Evolutionary conservation across 1,284 basidiomycete species (phyloP), one percentile per base, ranked within the genome.

Genomic region (Boletellus deceptivus): DNA sequence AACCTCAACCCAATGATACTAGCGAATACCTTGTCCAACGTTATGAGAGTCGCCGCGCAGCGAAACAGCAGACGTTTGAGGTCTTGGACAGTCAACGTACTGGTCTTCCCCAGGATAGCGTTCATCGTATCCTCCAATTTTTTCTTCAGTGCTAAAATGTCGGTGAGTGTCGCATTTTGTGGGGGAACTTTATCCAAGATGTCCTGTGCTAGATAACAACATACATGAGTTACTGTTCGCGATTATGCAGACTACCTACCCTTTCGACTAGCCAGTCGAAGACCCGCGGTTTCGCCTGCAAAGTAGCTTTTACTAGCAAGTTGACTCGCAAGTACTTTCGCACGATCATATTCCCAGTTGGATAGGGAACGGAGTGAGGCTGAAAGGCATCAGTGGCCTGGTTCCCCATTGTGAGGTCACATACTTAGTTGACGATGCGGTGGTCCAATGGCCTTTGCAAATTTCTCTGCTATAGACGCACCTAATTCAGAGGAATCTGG

Each of bases 1-100:
- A 20, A 51, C 44, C 44, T 40, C 22, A 33, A 31, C 36, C 47
- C 9, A 3, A 29, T 25, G 37, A 17, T 39, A 6, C 25, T 34
- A 25, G 11, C 3, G 46, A 69, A 55, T 60, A 92, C 92, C 73
- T 83, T 75, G 16, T 82, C 75, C 35, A 86, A 70, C 14, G 86
- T 83, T 47, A 93, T 83, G 22, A 96, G 69, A 8, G 83, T 84
- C 0, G 91, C 89, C 2, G 91, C 93, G 52, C 89, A 93, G 43
- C 94, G 84, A 70, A 97, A 93, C 24, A 99, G 74, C 3, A 98
- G 72, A 9, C 92, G 79, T 53, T 91, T 87, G 37, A 98, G 75
- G 49, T 97, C 92, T 41, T 88, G 81, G 2, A 93, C 78, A 13
- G 83, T 88, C 50, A 93, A 70, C 9, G 78, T 75, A 56, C 85